Base-by-base conservation (phyloP, 106 monocot genomes). In the Dendrobium catenatum region DNA sequence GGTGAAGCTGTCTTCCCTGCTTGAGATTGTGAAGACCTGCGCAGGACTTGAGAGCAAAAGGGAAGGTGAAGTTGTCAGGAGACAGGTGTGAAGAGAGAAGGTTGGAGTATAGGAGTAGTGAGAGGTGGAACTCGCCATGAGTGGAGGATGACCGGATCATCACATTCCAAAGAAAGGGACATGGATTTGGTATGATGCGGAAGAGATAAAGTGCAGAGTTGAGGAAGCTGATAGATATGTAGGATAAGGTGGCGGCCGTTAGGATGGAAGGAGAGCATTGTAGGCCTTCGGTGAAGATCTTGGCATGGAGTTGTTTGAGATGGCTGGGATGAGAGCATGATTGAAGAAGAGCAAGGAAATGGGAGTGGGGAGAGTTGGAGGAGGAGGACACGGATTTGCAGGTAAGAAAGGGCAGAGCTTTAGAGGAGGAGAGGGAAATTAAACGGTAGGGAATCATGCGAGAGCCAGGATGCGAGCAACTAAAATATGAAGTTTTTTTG, bases 61-160 rank as follows among this genome's bases (percentile, higher is more conserved):
- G 91, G 83, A 91, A 91, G 47, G 87, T 73, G 87, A 83, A 84
- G 40, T 82, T 85, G 64, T 85, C 88, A 54, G 91, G 91, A 9
- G 13, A 77, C 29, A 44, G 79, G 42, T 27, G n/a, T 68, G 80
- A 51, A 46, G 49, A 76, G 48, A 78, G 55, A 43, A 90, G 49
- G 4, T 51, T 51, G 33, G 79, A 74, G 84, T 87, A 89, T 47
- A 86, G 82, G 70, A 51, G 56, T 59, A 88, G 82, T 68, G 89
- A 64, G 40, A 9, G 56, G 83, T 80, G 79, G 67, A 87, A 85
- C 19, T 42, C 72, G 67, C 77, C 78, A 37, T 55, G 46, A 66
- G 74, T 76, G 33, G 85, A 37, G 80, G 19, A 46, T 20, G 81
- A 15, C 15, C 85, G 59, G 44, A 90, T 80, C 40, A 83, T 13